A percentile compares a stretch with the other conserved stretches of the same genome.
Conservation (phyloP, 2,329 filamentous ascomycete genomes). For the Fusarium decemcellulare region DNA sequence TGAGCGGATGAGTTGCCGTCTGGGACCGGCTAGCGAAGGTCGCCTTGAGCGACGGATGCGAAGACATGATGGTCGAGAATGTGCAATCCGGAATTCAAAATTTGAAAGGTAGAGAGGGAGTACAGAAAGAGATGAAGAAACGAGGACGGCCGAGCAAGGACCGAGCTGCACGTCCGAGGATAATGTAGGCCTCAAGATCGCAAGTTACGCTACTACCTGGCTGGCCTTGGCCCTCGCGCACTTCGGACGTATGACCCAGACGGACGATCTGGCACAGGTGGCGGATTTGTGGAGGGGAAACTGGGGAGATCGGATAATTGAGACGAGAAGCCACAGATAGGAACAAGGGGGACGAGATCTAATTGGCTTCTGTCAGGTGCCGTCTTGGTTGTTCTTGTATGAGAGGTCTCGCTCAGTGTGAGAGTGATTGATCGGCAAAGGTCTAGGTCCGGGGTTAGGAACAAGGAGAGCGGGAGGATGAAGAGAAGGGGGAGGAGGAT, state of each 20-base stretch:
- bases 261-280: slow-evolving; percentile 36
- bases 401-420: slow-evolving; percentile 21
- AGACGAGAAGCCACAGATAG: slow-evolving; percentile 36
- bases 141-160: slow-evolving; percentile 2
- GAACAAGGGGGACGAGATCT: slow-evolving; percentile 36
- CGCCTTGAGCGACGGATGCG: slow-evolving; percentile 64
- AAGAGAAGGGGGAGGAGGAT: background rate
- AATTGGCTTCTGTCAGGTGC: slow-evolving; percentile 37
- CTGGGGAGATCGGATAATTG: slow-evolving; percentile 28
- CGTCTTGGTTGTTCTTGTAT: slow-evolving; percentile 8
- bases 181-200: slow-evolving; percentile 17
- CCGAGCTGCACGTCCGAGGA: slow-evolving; percentile 9
- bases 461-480: background rate
- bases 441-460: background rate
- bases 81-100: slow-evolving; percentile 3
- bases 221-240: slow-evolving; percentile 14
- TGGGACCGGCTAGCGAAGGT: slow-evolving; percentile 67
- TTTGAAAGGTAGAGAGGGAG: background rate
- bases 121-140: background rate
- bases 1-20: slow-evolving; percentile 69
- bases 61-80: slow-evolving; percentile 47
- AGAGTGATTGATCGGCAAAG: slow-evolving; percentile 6
- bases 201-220: slow-evolving; percentile 15
- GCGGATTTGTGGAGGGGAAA: slow-evolving; percentile 40
- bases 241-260: slow-evolving; percentile 21